phyloP scores from a whole-genome alignment of 1,284 basidiomycete genomes.

The Cryptococcus sp. region DNA sequence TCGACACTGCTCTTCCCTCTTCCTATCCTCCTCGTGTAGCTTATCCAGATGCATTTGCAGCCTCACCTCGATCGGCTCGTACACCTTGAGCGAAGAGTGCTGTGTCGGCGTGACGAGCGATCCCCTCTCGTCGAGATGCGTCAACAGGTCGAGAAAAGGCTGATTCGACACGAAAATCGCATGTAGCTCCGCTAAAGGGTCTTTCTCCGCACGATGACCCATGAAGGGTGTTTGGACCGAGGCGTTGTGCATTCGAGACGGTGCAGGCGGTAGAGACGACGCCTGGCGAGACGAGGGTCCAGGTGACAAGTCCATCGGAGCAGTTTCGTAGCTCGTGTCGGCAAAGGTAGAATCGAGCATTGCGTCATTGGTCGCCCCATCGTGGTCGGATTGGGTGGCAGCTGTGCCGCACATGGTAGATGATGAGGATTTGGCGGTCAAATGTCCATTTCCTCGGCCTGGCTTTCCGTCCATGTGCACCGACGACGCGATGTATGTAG shows the following conservation, averaged over 20 bases:
- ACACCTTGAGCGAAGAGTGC: neutral
- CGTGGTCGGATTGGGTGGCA: neutral
- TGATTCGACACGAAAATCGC: neutral
- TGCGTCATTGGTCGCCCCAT: neutral
- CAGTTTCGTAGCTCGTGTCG: neutral
- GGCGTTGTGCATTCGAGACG: neutral
- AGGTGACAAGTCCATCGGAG: neutral
- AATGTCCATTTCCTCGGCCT: neutral
- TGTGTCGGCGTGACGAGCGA: no score
- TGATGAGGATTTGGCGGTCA: neutral
- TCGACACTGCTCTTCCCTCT: slow-evolving; percentile 1
- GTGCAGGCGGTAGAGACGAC: neutral
- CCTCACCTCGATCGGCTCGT: neutral
- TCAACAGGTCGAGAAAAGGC: neutral
- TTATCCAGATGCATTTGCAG: neutral
- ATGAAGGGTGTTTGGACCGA: neutral
- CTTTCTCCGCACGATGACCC: neutral
- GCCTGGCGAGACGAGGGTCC: neutral
- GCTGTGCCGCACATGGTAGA: neutral
- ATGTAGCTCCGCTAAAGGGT: neutral
- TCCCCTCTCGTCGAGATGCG: neutral
- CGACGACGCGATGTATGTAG: neutral
- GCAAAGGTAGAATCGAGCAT: neutral
- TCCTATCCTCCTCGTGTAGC: slow-evolving; percentile 1
- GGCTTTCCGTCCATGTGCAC: neutral